These are phyloP conservation scores for Oryza australiensis DNA, from an alignment of 176 grass and related monocot species.

Conservation along the genomic window DNA sequence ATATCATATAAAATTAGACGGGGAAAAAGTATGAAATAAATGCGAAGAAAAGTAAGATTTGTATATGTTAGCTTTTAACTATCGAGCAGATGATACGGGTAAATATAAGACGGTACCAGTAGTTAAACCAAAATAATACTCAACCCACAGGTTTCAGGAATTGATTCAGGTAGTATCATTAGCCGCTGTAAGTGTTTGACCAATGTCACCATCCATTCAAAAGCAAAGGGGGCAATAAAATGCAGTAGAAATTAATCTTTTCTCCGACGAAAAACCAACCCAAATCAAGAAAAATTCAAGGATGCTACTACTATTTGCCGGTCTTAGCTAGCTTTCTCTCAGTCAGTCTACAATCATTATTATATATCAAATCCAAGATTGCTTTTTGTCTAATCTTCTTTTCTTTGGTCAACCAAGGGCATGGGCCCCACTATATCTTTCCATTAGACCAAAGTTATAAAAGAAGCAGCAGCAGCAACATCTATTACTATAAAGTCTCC, in stretches of 20 bases:
- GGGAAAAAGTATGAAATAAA: no score
- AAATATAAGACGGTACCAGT: no score
- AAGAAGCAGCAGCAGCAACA: background rate
- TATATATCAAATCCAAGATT: background rate
- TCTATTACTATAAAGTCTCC: background rate
- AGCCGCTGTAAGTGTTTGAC: background rate
- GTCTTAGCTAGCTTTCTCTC: background rate
- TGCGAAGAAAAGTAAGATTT: no score
- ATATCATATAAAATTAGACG: no score
- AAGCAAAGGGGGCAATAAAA: background rate
- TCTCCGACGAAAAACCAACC: background rate
- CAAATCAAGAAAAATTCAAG: background rate
- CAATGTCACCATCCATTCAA: background rate
- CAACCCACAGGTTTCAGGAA: background rate
- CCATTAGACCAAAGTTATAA: background rate
- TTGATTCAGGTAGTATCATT: background rate
- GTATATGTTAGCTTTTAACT: no score
- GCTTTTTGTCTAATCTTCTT: background rate
- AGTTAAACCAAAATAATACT: no score
- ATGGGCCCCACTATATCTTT: background rate
- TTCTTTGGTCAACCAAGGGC: slow-evolving; percentile 36
- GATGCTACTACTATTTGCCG: background rate
- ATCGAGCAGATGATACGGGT: no score
- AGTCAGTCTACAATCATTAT: background rate
- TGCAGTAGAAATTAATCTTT: background rate